phyloP scores from a whole-genome alignment of 2,329 filamentous ascomycete genomes.

The Xylaria sp. region DNA sequence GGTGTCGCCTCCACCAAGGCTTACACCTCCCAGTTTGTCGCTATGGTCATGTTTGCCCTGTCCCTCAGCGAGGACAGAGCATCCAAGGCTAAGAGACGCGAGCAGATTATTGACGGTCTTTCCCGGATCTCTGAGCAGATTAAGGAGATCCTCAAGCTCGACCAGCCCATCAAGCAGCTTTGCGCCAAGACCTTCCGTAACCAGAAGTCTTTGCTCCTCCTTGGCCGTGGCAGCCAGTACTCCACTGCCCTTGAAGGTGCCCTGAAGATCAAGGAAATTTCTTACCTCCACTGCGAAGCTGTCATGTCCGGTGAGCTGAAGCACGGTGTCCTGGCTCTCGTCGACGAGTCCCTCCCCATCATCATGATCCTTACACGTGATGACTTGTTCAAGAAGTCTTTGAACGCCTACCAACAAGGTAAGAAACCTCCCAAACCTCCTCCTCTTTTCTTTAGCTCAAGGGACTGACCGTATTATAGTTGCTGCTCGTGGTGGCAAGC shows the following conservation, averaged over 20 bases:
- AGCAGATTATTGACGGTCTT: constrained; percentile 95
- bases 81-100: constrained; percentile 83
- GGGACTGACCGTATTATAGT: constrained; percentile 48
- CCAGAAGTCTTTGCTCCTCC: constrained; percentile 90
- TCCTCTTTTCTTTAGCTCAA: not conserved
- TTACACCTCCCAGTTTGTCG: constrained; percentile 98
- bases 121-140: constrained; percentile 85
- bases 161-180: constrained; percentile 89
- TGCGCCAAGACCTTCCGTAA: constrained; percentile 91
- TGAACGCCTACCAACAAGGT: constrained; percentile 98
- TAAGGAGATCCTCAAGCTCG: constrained; percentile 82
- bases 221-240: constrained; percentile 94
- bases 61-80: constrained; percentile 94
- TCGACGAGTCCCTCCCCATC: constrained; percentile 97
- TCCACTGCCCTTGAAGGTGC: constrained; percentile 95
- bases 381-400: constrained; percentile 94
- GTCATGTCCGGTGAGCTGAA: constrained; percentile 99
- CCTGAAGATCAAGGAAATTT: constrained; percentile 99
- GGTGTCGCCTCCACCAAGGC: constrained; percentile 99
- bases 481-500: constrained; percentile 89
- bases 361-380: constrained; percentile 99
- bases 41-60: constrained; percentile 99
- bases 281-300: constrained; percentile 97
- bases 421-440: constrained; percentile 32
- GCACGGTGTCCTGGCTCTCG: constrained; percentile 94